Conservation (phyloP, 164 flowering plant genomes). For the Magnolia changhungtana region DNA sequence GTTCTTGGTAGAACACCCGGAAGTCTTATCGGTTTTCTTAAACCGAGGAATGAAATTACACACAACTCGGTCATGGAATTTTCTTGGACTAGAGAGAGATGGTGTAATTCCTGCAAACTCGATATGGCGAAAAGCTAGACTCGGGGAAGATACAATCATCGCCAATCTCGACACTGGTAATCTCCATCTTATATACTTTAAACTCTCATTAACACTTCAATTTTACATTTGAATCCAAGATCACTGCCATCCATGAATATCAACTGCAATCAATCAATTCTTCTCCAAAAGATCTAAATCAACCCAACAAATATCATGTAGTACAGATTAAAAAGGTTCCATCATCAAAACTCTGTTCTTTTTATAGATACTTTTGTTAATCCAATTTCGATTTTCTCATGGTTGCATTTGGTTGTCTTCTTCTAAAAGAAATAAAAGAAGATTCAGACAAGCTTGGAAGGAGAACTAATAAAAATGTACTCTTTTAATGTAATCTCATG, state of each 20-base stretch:
- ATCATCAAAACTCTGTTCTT: neutral
- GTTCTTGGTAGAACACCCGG: constrained; percentile 47
- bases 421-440: too few species aligned
- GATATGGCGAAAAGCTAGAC: constrained; percentile 54
- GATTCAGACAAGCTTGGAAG: too few species aligned
- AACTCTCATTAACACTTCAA: neutral
- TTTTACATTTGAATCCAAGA: neutral
- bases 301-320: neutral
- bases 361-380: too few species aligned
- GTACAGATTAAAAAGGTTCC: too few species aligned
- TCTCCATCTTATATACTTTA: neutral
- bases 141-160: constrained; percentile 63
- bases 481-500: neutral
- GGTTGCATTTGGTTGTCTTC: too few species aligned
- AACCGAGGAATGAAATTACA: constrained; percentile 44
- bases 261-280: neutral
- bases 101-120: constrained; percentile 33
- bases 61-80: constrained; percentile 66
- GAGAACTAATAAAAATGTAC: too few species aligned
- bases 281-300: neutral
- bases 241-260: too few species aligned
- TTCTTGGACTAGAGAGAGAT: constrained; percentile 44
- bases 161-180: constrained; percentile 71
- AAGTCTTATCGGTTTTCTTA: constrained; percentile 55
- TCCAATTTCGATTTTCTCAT: too few species aligned